These are phyloP conservation scores for Drosera capensis DNA, from an alignment of 148 eudicot species.

Conservation along the genomic window DNA sequence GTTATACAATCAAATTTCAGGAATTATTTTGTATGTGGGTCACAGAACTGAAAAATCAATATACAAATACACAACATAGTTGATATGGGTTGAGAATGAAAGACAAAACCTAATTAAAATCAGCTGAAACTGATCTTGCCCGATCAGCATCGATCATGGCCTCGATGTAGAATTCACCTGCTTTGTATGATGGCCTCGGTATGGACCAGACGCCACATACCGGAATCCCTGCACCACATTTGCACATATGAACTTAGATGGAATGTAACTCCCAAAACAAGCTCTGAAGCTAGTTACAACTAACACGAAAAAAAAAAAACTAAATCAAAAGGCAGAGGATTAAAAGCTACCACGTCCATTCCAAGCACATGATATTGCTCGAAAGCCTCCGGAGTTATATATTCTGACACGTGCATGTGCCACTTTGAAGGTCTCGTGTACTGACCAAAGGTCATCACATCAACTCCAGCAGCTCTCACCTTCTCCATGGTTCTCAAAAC, in stretches of 20 bases:
- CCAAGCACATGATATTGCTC: conserved; percentile 71
- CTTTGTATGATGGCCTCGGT: conserved; percentile 94
- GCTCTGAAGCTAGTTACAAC: too few relatives aligned
- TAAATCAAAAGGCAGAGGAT: too few relatives aligned
- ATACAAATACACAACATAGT: too few relatives aligned
- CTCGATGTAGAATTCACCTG: conserved; percentile 86
- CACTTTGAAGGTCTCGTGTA: conserved; percentile 95
- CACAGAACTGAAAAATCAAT: too few relatives aligned
- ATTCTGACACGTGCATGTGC: conserved; percentile 90
- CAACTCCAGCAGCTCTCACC: conserved; percentile 96
- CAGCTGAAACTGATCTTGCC: conserved; percentile 37
- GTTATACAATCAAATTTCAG: too few relatives aligned
- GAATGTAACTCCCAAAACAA: too few relatives aligned
- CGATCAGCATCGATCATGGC: conserved; percentile 90
- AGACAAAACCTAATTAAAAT: too few relatives aligned
- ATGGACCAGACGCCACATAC: conserved; percentile 96
- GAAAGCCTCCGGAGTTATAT: conserved; percentile 83
- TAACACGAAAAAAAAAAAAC: too few relatives aligned
- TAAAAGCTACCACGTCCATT: conserved; percentile 78
- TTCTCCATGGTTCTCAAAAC: conserved; percentile 90
- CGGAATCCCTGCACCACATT: conserved; percentile 66
- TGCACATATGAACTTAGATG: background rate
- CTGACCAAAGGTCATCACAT: conserved; percentile 98
- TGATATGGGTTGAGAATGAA: too few relatives aligned
- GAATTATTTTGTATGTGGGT: too few relatives aligned